Conservation (phyloP, 2,329 filamentous ascomycete species). For the Coniochaeta ligniaria region DNA sequence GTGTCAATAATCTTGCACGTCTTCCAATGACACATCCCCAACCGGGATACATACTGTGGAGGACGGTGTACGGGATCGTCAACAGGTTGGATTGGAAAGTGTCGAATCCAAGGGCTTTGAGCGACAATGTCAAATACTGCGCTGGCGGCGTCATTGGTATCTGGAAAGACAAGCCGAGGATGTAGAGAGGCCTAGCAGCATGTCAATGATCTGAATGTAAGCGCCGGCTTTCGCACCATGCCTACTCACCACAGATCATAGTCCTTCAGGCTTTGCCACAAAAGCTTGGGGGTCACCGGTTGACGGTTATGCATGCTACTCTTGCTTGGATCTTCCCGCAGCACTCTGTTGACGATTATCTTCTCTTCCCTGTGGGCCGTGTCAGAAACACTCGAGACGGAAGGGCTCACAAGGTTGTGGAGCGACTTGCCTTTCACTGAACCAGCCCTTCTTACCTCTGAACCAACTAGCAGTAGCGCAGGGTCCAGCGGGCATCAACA, state of each 20-base stretch:
- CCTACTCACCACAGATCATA: slow-evolving; percentile 12
- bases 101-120: slow-evolving; percentile 49
- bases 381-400: background rate
- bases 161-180: slow-evolving; percentile 45
- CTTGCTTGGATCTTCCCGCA: slow-evolving; percentile 54
- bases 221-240: background rate
- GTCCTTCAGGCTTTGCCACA: slow-evolving; percentile 43
- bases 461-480: slow-evolving; percentile 48
- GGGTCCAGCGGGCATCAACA: slow-evolving; percentile 46
- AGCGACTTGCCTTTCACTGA: slow-evolving; percentile 35
- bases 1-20: background rate
- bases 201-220: background rate
- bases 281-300: slow-evolving; percentile 38
- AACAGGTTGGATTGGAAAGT: slow-evolving; percentile 58
- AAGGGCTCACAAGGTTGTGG: background rate
- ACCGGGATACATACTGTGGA: slow-evolving; percentile 16
- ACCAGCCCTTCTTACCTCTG: slow-evolving; percentile 49
- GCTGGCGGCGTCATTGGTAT: slow-evolving; percentile 42
- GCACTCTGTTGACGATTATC: slow-evolving; percentile 52
- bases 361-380: slow-evolving; percentile 36
- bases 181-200: slow-evolving; percentile 35
- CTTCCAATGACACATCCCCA: too few species aligned
- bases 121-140: slow-evolving; percentile 51
- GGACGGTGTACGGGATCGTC: slow-evolving; percentile 44
- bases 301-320: slow-evolving; percentile 55